phyloP scores from a whole-genome alignment of 2,329 filamentous ascomycete genomes.

The Microdochium paspali region DNA sequence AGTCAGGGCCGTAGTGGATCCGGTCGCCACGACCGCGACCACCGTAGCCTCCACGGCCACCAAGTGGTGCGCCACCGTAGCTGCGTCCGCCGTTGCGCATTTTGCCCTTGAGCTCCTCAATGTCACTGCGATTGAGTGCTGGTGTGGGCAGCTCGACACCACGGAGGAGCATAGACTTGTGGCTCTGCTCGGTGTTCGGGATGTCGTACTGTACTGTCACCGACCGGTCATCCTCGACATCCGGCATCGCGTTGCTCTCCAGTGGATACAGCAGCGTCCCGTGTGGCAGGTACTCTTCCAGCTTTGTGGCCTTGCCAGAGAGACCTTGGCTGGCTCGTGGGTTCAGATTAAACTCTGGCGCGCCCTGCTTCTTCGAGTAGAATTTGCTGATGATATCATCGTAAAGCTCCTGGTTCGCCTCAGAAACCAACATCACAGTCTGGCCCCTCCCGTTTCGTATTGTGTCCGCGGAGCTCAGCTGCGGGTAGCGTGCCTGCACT shows the following conservation, averaged over 20 bases:
- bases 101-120: slow-evolving; percentile 61
- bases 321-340: slow-evolving; percentile 68
- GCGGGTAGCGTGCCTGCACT: slow-evolving; percentile 73
- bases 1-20: slow-evolving; percentile 21
- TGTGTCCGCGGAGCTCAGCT: slow-evolving; percentile 67
- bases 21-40: slow-evolving; percentile 14
- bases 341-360: slow-evolving; percentile 61
- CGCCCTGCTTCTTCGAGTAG: slow-evolving; percentile 79
- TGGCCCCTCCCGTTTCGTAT: slow-evolving; percentile 71
- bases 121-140: slow-evolving; percentile 65
- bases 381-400: slow-evolving; percentile 76
- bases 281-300: slow-evolving; percentile 77
- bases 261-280: slow-evolving; percentile 72
- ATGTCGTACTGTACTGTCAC: slow-evolving; percentile 82
- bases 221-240: slow-evolving; percentile 76
- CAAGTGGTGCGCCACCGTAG: slow-evolving; percentile 58
- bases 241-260: slow-evolving; percentile 59
- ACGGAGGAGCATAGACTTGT: slow-evolving; percentile 91
- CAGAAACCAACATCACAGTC: slow-evolving; percentile 77
- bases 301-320: slow-evolving; percentile 71
- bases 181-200: slow-evolving; percentile 59
- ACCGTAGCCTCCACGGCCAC: slow-evolving; percentile 15
- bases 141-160: slow-evolving; percentile 67
- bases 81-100: slow-evolving; percentile 57
- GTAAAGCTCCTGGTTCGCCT: slow-evolving; percentile 70